Evolutionary conservation across 176 grass and related monocot genomes (phyloP).

Genomic region (Secale cereale): DNA sequence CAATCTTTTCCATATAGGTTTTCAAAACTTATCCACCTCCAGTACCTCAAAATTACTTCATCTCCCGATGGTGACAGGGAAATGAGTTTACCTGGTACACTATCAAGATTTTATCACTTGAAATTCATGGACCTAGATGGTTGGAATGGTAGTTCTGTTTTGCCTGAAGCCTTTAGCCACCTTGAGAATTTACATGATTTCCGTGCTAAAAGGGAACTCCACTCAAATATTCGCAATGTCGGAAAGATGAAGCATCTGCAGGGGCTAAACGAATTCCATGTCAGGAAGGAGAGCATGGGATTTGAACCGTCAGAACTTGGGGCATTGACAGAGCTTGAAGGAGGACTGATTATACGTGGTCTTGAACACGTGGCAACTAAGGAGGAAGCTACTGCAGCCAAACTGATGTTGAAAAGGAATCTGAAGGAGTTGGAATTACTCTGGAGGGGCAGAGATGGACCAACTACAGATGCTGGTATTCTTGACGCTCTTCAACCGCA

Average conservation of each 20-base stretch:
- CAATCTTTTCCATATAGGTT: background rate
- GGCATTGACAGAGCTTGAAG: background rate
- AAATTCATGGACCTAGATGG: background rate
- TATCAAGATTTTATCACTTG: no score
- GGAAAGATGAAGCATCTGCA: background rate
- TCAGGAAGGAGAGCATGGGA: background rate
- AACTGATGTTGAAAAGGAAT: background rate
- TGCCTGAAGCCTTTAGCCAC: background rate
- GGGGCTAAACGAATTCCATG: background rate
- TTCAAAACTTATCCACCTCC: background rate
- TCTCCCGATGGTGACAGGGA: no score
- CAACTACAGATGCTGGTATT: no score
- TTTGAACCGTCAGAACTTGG: background rate
- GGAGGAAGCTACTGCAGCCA: background rate
- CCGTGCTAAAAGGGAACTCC: fast-evolving
- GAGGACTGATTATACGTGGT: background rate
- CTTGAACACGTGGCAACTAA: background rate
- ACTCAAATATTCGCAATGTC: background rate
- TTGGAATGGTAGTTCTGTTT: no score
- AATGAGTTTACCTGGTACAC: no score
- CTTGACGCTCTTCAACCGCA: no score
- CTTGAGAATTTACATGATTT: background rate
- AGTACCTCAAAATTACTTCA: background rate
- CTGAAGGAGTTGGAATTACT: background rate
- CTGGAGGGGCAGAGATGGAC: background rate